Percentiles rank a stretch among this genome's conserved stretches.
Conservation (phyloP, 1,284 basidiomycete species). For the Neolentinus lepideus region DNA sequence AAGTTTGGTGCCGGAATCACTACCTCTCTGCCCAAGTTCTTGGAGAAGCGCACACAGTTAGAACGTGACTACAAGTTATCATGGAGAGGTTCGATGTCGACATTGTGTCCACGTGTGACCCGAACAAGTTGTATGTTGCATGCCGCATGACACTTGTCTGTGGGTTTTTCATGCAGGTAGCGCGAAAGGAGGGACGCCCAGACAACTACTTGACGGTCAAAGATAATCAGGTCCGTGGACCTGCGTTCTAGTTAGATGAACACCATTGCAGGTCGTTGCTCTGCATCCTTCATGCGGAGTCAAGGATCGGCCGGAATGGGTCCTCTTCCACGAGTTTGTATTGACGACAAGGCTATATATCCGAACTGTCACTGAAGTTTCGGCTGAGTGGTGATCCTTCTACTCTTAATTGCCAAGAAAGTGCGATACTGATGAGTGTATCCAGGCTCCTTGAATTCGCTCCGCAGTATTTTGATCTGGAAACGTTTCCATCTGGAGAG, state of each 20-base stretch:
- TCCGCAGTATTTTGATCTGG: conserved; percentile 72
- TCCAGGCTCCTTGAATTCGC: conserved; percentile 81
- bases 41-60: conserved; percentile 93
- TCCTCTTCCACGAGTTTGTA: conserved; percentile 97
- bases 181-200: conserved; percentile 93
- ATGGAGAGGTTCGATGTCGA: conserved; percentile 94
- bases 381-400: conserved; percentile 79
- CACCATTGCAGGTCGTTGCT: conserved; percentile 58
- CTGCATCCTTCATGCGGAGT: conserved; percentile 94
- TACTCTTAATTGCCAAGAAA: not conserved
- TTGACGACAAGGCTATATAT: conserved; percentile 88
- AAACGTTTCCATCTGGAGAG: conserved; percentile 63
- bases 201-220: conserved; percentile 85
- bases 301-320: conserved; percentile 94
- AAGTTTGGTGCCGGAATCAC: conserved; percentile 91
- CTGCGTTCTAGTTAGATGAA: not conserved
- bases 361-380: conserved; percentile 86
- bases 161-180: conserved; percentile 99
- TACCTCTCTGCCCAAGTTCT: conserved; percentile 85
- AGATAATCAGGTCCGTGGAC: conserved; percentile 72
- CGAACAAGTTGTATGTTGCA: conserved; percentile 73
- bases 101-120: conserved; percentile 75
- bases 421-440: not conserved
- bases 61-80: conserved; percentile 80
- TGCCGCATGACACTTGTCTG: conserved; percentile 84